A percentile compares a stretch with the other conserved stretches of the same genome.
Evolutionary conservation across 2,329 filamentous ascomycete species (phyloP).

Genomic region (Aspergillus brunneoviolaceus): DNA sequence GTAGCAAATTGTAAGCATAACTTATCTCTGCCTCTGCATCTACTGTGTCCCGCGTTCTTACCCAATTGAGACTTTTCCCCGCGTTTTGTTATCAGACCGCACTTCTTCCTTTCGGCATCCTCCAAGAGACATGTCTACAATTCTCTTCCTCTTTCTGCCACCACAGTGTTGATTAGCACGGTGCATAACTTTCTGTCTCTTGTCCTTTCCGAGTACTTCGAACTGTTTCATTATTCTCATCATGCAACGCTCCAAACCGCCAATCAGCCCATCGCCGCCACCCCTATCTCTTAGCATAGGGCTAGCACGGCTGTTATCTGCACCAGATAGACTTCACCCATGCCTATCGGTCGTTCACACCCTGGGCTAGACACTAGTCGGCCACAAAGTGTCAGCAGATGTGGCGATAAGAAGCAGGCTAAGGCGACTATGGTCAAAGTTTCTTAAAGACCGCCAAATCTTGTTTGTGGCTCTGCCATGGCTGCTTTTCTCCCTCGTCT

Average conservation of each 20-base stretch:
- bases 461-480: not conserved
- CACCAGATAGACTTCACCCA: not conserved
- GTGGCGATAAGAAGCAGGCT: conserved; percentile 4
- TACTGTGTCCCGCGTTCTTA: not conserved
- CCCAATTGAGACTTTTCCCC: not conserved
- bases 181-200: too few species aligned
- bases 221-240: not conserved
- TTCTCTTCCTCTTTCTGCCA: not conserved
- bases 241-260: not conserved
- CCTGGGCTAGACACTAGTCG: not conserved
- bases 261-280: not conserved
- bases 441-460: not conserved
- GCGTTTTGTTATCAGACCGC: not conserved
- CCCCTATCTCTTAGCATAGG: not conserved
- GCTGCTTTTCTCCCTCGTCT: not conserved
- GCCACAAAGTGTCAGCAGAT: not conserved
- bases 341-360: conserved; percentile 1
- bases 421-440: not conserved
- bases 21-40: not conserved
- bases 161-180: too few species aligned
- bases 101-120: not conserved
- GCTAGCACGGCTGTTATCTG: conserved; percentile 4
- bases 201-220: too few species aligned
- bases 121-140: too few species aligned
- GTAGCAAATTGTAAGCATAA: too few species aligned